Conservation (phyloP, 768 basidiomycete species). For the Amyloporia xantha region DNA sequence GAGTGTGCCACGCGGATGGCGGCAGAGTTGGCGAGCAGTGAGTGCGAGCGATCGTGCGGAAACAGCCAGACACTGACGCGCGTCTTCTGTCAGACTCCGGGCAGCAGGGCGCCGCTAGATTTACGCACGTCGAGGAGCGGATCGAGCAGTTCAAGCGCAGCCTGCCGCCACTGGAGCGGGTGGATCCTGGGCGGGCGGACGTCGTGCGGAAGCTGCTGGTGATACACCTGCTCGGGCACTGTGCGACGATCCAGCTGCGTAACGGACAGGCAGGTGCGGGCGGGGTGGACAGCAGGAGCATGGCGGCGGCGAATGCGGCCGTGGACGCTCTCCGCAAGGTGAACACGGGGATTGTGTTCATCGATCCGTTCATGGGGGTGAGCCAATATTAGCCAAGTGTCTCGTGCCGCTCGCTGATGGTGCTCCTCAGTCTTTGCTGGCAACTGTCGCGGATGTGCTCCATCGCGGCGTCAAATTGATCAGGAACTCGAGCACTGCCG, state of each 20-base stretch:
- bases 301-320: constrained; percentile 17
- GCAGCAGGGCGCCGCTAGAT: background rate
- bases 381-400: background rate
- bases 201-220: constrained; percentile 18
- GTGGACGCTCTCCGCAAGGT: constrained; percentile 8
- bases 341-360: constrained; percentile 9
- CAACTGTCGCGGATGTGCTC: background rate
- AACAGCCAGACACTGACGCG: background rate
- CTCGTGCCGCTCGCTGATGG: background rate
- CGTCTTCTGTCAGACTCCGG: background rate
- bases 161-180: constrained; percentile 13
- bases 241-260: constrained; percentile 26
- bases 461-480: too few species aligned
- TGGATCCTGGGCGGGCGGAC: constrained; percentile 9
- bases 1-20: constrained; percentile 53
- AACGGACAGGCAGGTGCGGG: constrained; percentile 8
- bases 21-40: constrained; percentile 29
- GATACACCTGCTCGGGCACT: constrained; percentile 19
- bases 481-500: too few species aligned
- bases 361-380: constrained; percentile 21
- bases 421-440: background rate
- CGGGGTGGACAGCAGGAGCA: constrained; percentile 12
- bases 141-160: constrained; percentile 23
- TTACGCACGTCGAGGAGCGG: constrained; percentile 19
- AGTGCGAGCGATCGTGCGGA: constrained; percentile 2